These are phyloP conservation scores for Waltiozyma sp. DNA, from an alignment of 1,139 yeast genomes.

Conservation along the genomic window DNA sequence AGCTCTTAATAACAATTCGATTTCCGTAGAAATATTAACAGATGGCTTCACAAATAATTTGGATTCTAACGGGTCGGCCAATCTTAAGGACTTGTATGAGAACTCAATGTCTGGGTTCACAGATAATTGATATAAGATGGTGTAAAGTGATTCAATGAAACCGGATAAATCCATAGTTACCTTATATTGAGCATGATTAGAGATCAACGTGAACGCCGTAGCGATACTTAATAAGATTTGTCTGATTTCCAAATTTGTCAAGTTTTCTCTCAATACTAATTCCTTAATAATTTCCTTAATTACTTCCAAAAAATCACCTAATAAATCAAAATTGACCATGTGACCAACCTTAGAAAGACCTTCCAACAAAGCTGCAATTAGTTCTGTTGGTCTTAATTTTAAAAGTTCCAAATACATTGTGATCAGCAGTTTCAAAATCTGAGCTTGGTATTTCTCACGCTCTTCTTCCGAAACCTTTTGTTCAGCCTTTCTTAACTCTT, in stretches of 20 bases:
- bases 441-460: slow-evolving; percentile 76
- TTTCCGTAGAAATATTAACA: slow-evolving; percentile 81
- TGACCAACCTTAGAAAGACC: slow-evolving; percentile 86
- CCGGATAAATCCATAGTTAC: slow-evolving; percentile 55
- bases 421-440: slow-evolving; percentile 63
- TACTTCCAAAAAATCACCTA: slow-evolving; percentile 87
- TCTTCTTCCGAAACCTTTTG: slow-evolving; percentile 79
- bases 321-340: slow-evolving; percentile 81
- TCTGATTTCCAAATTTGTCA: slow-evolving; percentile 28
- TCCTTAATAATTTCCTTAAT: slow-evolving; percentile 66
- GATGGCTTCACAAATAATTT: slow-evolving; percentile 37
- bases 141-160: slow-evolving; percentile 65
- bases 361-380: slow-evolving; percentile 82
- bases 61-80: slow-evolving; percentile 45
- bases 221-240: slow-evolving; percentile 74
- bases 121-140: slow-evolving; percentile 53
- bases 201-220: slow-evolving; percentile 79
- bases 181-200: slow-evolving; percentile 60
- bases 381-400: slow-evolving; percentile 47
- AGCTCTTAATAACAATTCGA: slow-evolving; percentile 69
- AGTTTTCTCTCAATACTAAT: slow-evolving; percentile 30
- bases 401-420: slow-evolving; percentile 69
- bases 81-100: slow-evolving; percentile 67
- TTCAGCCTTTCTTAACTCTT: slow-evolving; percentile 81
- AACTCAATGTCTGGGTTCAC: slow-evolving; percentile 80